Evolutionary conservation across 345 rosid species (phyloP).

Genomic region (Conringia planisiliqua): DNA sequence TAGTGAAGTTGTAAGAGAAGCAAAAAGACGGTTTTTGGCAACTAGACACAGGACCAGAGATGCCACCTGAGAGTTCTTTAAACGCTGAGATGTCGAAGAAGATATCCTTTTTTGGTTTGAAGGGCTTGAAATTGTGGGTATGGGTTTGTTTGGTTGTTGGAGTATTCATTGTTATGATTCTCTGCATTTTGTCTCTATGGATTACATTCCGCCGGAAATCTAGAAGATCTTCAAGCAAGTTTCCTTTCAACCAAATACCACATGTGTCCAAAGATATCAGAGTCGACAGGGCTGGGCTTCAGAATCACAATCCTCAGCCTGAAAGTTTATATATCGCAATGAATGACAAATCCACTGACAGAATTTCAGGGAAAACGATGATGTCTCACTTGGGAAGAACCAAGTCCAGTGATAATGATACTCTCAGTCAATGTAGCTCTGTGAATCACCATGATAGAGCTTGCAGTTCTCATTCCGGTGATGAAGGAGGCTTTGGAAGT

Average conservation of each 20-base stretch:
- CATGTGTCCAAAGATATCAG: constrained; percentile 80
- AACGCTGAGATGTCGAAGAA: constrained; percentile 72
- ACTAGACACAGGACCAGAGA: constrained; percentile 28
- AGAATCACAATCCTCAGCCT: constrained; percentile 43
- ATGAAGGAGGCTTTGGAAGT: constrained; percentile 80
- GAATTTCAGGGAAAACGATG: constrained; percentile 41
- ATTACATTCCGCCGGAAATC: constrained; percentile 63
- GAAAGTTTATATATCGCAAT: constrained; percentile 45
- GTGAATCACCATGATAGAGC: constrained; percentile 64
- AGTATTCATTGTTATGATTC: constrained; percentile 74
- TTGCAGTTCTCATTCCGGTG: constrained; percentile 74
- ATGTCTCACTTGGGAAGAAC: constrained; percentile 53
- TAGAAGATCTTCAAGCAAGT: constrained; percentile 49
- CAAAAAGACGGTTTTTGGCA: constrained; percentile 5
- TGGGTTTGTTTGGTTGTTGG: constrained; percentile 77
- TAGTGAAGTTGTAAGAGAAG: constrained; percentile 17
- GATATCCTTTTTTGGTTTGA: constrained; percentile 78
- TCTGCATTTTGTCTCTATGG: constrained; percentile 79
- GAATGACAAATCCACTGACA: constrained; percentile 48
- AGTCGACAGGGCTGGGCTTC: constrained; percentile 69
- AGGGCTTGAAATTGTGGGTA: constrained; percentile 89
- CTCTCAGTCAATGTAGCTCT: constrained; percentile 73
- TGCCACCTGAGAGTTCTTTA: constrained; percentile 65
- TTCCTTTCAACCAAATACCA: constrained; percentile 64
- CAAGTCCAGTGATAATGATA: constrained; percentile 82